Evolutionary conservation across 2,329 filamentous ascomycete genomes (phyloP).

Genomic region (Pyricularia sp.): DNA sequence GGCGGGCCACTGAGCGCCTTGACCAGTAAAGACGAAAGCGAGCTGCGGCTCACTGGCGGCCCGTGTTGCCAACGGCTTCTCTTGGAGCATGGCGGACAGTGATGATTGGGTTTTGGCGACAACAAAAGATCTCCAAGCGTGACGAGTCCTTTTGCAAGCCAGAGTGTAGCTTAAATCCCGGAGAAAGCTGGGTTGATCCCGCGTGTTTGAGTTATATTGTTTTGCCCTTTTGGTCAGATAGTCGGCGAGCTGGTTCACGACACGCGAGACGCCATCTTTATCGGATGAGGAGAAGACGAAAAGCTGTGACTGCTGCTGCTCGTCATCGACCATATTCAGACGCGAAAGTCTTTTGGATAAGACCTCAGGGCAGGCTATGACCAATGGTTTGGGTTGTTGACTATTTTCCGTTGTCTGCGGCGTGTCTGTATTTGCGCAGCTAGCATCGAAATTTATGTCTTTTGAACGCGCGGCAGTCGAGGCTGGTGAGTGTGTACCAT

Average conservation of each 20-base stretch:
- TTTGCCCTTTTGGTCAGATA: background rate
- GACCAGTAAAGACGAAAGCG: conserved; percentile 17
- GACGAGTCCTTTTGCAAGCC: conserved; percentile 2
- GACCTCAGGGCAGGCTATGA: background rate
- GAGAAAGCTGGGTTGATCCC: background rate
- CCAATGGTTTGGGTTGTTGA: background rate
- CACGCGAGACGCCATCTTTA: conserved; percentile 5
- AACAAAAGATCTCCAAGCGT: conserved; percentile 1
- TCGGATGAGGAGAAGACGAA: conserved; percentile 18
- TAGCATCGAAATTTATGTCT: background rate
- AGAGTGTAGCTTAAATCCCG: conserved; percentile 4
- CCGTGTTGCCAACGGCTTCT: background rate
- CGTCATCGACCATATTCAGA: background rate
- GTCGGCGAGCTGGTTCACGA: background rate
- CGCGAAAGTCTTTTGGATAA: background rate
- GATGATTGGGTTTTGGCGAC: background rate
- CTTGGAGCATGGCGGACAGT: background rate
- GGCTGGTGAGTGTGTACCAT: background rate
- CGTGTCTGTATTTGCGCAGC: background rate
- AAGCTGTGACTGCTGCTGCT: conserved; percentile 14
- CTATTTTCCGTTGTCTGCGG: background rate
- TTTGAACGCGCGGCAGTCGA: background rate
- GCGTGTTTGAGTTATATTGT: background rate
- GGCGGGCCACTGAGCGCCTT: conserved; percentile 17
- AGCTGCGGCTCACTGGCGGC: conserved; percentile 2